These are phyloP conservation scores for Pezicula radicicola DNA, from an alignment of 2,329 filamentous ascomycete species.

Conservation along the genomic window DNA sequence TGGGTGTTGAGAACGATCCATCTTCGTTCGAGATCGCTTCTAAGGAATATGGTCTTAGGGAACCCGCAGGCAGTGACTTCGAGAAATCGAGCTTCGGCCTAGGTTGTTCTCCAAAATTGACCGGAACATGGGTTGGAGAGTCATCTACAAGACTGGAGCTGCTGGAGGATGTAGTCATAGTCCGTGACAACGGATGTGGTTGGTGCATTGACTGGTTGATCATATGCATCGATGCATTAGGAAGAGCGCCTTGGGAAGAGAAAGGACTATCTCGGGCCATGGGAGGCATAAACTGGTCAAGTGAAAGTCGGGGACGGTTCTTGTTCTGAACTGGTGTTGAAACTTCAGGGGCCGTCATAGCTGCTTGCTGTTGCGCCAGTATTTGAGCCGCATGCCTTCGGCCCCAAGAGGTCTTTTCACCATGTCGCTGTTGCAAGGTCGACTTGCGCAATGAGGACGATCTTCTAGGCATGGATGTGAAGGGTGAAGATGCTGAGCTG, in stretches of 20 bases:
- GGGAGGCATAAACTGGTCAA: constrained; percentile 74
- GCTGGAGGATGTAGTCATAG: constrained; percentile 83
- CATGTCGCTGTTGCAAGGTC: constrained; percentile 80
- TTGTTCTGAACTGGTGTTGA: constrained; percentile 55
- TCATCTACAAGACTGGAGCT: constrained; percentile 75
- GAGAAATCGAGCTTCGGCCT: constrained; percentile 59
- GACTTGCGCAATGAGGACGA: constrained; percentile 80
- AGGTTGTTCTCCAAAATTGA: constrained; percentile 51
- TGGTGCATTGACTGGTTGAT: constrained; percentile 44
- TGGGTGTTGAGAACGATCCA: constrained; percentile 67
- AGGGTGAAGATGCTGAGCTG: constrained; percentile 33
- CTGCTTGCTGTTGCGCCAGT: constrained; percentile 25
- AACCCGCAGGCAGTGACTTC: constrained; percentile 70
- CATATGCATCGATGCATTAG: constrained; percentile 50
- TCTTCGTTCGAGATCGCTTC: constrained; percentile 41
- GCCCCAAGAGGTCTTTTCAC: constrained; percentile 63
- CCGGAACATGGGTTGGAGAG: constrained; percentile 60
- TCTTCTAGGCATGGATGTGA: constrained; percentile 58
- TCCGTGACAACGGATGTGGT: constrained; percentile 82
- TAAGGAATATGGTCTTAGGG: constrained; percentile 44
- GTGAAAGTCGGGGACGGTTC: constrained; percentile 67
- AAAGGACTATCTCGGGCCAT: constrained; percentile 64
- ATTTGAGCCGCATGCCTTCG: constrained; percentile 52
- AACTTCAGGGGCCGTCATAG: constrained; percentile 38
- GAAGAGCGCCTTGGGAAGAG: constrained; percentile 47